Evolutionary conservation across 2,329 filamentous ascomycete genomes (phyloP).

Genomic region (Talaromyces sp.): DNA sequence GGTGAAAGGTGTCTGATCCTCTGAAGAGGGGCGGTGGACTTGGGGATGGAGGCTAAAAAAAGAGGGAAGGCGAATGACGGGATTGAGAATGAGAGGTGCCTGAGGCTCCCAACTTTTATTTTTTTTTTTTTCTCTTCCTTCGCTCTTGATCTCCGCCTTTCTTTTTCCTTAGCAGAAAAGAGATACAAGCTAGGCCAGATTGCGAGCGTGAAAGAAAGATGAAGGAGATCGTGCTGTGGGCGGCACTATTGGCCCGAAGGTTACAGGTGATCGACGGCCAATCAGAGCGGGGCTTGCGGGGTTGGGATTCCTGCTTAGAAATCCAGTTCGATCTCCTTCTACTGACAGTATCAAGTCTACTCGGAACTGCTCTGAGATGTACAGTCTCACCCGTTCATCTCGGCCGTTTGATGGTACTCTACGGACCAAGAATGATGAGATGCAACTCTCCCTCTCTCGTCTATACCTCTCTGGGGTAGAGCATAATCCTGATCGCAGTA

Average conservation of each 20-base stretch:
- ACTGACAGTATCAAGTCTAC: neutral
- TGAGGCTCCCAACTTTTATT: constrained; percentile 7
- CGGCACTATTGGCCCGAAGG: constrained; percentile 19
- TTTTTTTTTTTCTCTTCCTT: too few species aligned
- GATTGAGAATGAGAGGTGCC: constrained; percentile 7
- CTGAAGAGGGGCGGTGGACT: constrained; percentile 1
- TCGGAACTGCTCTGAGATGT: neutral
- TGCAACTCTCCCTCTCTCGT: neutral
- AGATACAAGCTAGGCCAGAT: neutral
- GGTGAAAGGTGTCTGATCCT: neutral
- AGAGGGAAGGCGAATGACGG: constrained; percentile 7
- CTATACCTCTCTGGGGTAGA: neutral
- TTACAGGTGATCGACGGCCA: constrained; percentile 13
- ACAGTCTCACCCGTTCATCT: too few species aligned
- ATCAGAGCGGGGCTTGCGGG: constrained; percentile 11
- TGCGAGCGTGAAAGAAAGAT: constrained; percentile 5
- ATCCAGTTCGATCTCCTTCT: constrained; percentile 22
- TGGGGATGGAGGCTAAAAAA: constrained; percentile 9
- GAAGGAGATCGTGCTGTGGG: constrained; percentile 11
- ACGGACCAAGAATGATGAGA: neutral
- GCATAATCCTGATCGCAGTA: neutral
- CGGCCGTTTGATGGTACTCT: too few species aligned
- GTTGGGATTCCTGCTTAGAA: constrained; percentile 28
- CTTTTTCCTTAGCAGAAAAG: neutral
- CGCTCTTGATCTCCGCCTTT: neutral